Evolutionary conservation across 1,139 yeast species (phyloP), one percentile per base, ranked within the genome.

Genomic region (Nadsonia starkeyi-henricii): DNA sequence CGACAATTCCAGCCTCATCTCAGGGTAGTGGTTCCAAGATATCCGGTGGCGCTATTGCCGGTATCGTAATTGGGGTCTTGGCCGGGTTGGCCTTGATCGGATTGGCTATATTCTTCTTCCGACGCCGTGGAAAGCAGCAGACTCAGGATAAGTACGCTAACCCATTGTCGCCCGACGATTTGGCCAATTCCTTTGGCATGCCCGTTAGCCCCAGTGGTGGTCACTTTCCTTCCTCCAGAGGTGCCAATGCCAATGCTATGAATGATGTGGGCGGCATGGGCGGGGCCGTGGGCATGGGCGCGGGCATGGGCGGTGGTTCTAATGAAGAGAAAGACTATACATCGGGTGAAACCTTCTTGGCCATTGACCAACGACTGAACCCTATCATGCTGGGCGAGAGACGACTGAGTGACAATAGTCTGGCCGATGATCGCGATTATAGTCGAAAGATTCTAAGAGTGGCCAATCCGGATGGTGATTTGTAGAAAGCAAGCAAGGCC

Each of bases 391-490:
- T 82, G 64, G 86, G 85, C 23, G 78, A 85, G 62, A 75, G 86
- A 53, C 71, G 93, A 54, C 67, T 82, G 50, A 75, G 82, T 51
- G 88, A 81, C 59, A 89, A 88, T 15, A 75, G 84, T 21, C 70
- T 83, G 53, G 89, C 86, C 15, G 93, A 83, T 61, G 88, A 82
- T 54, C 75, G 84, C 13, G 91, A 83, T 62, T 82, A 82, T 64
- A 74, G 82, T 46, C 71, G 88, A 56, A 81, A 82, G 64, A 77
- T 81, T 33, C 68, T 83, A 50, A 78, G 81, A 53, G 89, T 83
- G 23, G 82, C 88, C 44, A 83, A 82, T 59, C 88, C 89, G 9
- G 86, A 80, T 60, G 71, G 12, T 26, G 12, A 23, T 23, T 23
- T 23, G 28, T 23, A n/a, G n/a, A n/a, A n/a, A n/a, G n/a, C n/a